phyloP scores from a whole-genome alignment of 1,284 basidiomycete genomes.

The Cutaneotrichosporon sp. region DNA sequence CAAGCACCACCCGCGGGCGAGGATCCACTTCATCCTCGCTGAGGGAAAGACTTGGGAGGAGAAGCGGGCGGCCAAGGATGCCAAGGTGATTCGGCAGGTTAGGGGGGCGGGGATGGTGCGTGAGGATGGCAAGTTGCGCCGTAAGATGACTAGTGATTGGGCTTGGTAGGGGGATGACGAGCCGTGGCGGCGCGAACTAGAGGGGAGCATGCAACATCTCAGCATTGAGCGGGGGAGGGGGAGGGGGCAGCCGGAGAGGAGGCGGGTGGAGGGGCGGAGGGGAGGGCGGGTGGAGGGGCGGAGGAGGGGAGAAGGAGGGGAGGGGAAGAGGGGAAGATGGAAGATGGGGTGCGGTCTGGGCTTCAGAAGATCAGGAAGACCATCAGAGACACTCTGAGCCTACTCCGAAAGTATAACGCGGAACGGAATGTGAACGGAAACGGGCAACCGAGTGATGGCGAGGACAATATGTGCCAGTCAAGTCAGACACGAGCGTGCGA shows the following conservation, averaged over 20 bases:
- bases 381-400: no score
- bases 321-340: background rate
- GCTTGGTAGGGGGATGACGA: conserved; percentile 64
- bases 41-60: conserved; percentile 80
- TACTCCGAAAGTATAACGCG: no score
- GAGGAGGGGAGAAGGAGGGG: background rate
- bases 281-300: background rate
- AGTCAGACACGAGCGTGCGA: no score
- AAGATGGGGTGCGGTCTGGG: no score
- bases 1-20: conserved; percentile 72
- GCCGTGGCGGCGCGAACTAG: background rate
- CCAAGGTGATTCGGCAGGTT: conserved; percentile 69
- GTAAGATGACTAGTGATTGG: conserved; percentile 66
- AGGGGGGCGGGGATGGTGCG: conserved; percentile 73
- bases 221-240: background rate
- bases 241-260: background rate
- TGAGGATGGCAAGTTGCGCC: conserved; percentile 75
- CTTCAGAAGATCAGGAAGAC: no score
- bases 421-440: no score
- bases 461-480: no score
- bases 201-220: conserved; percentile 3
- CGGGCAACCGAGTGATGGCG: no score
- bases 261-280: background rate
- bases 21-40: conserved; percentile 73
- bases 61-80: conserved; percentile 63